Evolutionary conservation across 345 rosid genomes (phyloP), one percentile per base, ranked within the genome.

Genomic region (Hypericum perforatum): DNA sequence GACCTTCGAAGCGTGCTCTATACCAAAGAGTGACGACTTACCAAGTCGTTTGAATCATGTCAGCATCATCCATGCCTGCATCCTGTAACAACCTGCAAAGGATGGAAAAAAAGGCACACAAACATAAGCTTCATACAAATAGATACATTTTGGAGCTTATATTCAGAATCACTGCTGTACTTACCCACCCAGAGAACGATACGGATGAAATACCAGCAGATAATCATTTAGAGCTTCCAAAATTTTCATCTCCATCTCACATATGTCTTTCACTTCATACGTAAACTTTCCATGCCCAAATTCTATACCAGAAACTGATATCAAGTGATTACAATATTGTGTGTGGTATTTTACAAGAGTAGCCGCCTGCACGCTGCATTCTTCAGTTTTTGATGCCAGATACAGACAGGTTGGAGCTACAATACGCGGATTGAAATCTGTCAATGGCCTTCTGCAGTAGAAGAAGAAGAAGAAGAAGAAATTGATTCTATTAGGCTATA

Each of bases 181-280:
- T 76, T 73, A 91, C 98, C 74, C 87, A 50, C 86, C 66, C 41
- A 91, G 63, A 6, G 95, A 74, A 22, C 92, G 95, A 61, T 91
- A 91, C 16, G 96, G 98, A 67, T 91, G 98, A 62, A 82, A 91
- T 39, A 85, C 95, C 65, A 91, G 96, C 62, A 91, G 71, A 72
- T 86, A 86, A 63, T 84, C 87, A 69, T 85, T 74, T 59, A 91
- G 84, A 22, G 96, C 98, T 70, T 91, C 98, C 71, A 91, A 70
- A 59, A 91, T 70, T 76, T 87, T 91, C 98, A 91, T 87, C 76
- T 91, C 98, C 96, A 87, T 91, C 74, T 87, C 98, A 49, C 87
- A 80, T 45, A 91, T 91, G 62, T 87, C 95, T 72, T 87, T 86
- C 53, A 87, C 75, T 67, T 91, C 98, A 53, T 69, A 87, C 41